Conservation (phyloP, 2,329 filamentous ascomycete genomes). For the Drechslerella dactyloides region DNA sequence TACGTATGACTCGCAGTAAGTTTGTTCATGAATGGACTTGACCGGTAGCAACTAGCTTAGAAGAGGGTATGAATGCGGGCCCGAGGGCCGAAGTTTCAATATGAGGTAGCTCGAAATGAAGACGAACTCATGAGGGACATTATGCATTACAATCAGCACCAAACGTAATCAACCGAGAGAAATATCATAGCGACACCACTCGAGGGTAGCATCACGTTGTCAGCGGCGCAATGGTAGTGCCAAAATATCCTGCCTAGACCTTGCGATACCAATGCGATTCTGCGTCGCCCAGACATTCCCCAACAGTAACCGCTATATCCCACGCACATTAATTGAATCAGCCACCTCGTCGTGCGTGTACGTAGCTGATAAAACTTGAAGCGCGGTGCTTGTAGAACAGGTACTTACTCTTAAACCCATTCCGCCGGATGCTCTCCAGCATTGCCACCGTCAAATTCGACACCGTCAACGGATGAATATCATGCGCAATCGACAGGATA, state of each 20-base stretch:
- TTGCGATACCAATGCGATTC: constrained; percentile 63
- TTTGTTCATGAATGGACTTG: too few relatives aligned
- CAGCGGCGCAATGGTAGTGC: not conserved
- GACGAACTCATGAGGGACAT: too few relatives aligned
- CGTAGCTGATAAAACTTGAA: constrained; percentile 11
- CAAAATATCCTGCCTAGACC: constrained; percentile 16
- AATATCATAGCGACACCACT: too few relatives aligned
- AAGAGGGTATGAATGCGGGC: too few relatives aligned
- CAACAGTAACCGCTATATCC: constrained; percentile 63
- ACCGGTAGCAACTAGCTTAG: too few relatives aligned
- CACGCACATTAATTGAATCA: constrained; percentile 10
- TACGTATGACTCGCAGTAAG: too few relatives aligned
- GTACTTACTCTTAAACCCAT: constrained; percentile 58
- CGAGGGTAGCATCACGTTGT: too few relatives aligned
- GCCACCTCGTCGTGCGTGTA: too few relatives aligned
- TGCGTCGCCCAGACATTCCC: constrained; percentile 66
- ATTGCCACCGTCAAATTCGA: constrained; percentile 62
- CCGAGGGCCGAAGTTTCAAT: too few relatives aligned
- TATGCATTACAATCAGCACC: too few relatives aligned
- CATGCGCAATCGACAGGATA: constrained; percentile 66
- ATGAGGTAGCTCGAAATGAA: too few relatives aligned
- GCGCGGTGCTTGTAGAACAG: not conserved
- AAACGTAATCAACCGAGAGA: too few relatives aligned
- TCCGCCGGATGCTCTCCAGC: constrained; percentile 58
- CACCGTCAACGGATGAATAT: constrained; percentile 63